Percentiles rank a stretch among this genome's conserved stretches.
These are phyloP conservation scores for Tylopilus subfusipes DNA, from an alignment of 768 basidiomycete species.

Conservation along the genomic window DNA sequence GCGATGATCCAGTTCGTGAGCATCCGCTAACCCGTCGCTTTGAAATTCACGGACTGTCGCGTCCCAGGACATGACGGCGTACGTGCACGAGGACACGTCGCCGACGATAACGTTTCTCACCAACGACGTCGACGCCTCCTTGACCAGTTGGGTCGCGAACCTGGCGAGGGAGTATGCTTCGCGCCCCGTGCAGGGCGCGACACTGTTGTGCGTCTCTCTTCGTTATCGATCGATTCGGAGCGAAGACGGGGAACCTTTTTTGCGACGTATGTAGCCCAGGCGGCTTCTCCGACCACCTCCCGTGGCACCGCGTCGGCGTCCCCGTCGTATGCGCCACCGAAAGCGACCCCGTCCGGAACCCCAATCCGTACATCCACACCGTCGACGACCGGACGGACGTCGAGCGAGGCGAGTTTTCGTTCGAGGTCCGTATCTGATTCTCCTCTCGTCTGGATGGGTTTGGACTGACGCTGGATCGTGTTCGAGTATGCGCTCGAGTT, in stretches of 20 bases:
- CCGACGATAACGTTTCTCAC: constrained; percentile 31
- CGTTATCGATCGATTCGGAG: no score
- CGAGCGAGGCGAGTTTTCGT: constrained; percentile 41
- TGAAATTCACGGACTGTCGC: background rate
- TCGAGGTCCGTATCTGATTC: constrained; percentile 23
- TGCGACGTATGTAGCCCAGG: constrained; percentile 28
- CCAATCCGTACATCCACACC: constrained; percentile 43
- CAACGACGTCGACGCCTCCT: constrained; percentile 40
- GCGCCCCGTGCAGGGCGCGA: constrained; percentile 12
- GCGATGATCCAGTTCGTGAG: constrained; percentile 50
- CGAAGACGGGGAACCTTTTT: background rate
- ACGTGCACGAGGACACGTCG: constrained; percentile 14
- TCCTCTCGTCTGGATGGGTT: no score
- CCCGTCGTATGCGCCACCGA: constrained; percentile 43
- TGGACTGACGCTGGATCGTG: background rate
- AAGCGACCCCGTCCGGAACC: constrained; percentile 37
- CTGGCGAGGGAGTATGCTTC: constrained; percentile 30
- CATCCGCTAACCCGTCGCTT: constrained; percentile 16
- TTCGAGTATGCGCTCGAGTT: constrained; percentile 52
- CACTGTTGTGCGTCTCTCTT: constrained; percentile 36
- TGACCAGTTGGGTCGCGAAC: constrained; percentile 37
- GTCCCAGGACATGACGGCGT: constrained; percentile 37
- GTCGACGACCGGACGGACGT: constrained; percentile 23
- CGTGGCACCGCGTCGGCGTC: constrained; percentile 43
- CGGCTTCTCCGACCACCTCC: constrained; percentile 46